A percentile compares a stretch with the other conserved stretches of the same genome.
These are phyloP conservation scores for Xerocomellus amylosporus DNA, from an alignment of 768 basidiomycete genomes.

Conservation along the genomic window DNA sequence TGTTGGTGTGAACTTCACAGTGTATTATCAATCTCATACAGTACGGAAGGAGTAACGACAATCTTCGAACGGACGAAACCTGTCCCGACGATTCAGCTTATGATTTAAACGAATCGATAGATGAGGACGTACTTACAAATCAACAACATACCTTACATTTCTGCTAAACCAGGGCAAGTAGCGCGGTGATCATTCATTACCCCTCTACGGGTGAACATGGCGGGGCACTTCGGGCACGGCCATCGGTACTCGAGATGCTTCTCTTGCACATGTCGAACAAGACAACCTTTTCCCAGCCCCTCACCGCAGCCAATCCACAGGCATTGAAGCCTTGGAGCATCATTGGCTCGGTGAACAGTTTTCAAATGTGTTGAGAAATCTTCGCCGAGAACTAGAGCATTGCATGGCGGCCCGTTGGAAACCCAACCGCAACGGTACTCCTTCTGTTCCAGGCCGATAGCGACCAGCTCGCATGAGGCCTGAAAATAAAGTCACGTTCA, in stretches of 20 bases:
- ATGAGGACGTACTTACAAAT: slow-evolving; percentile 1
- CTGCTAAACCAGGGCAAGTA: slow-evolving; percentile 4
- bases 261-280: slow-evolving; percentile 26
- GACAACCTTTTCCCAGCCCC: slow-evolving; percentile 5
- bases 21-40: background rate
- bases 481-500: slow-evolving; percentile 1
- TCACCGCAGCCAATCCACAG: slow-evolving; percentile 21
- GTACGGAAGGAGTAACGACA: background rate
- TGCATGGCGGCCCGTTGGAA: slow-evolving; percentile 10
- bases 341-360: slow-evolving; percentile 4
- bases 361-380: slow-evolving; percentile 20
- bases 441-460: background rate
- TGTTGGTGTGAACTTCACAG: background rate
- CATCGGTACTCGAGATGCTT: slow-evolving; percentile 22
- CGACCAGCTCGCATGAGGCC: slow-evolving; percentile 12
- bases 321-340: slow-evolving; percentile 5
- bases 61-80: background rate
- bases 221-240: slow-evolving; percentile 21
- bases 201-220: slow-evolving; percentile 20
- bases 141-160: background rate
- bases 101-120: background rate
- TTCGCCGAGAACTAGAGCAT: slow-evolving; percentile 5
- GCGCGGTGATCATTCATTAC: slow-evolving; percentile 17
- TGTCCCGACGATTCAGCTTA: slow-evolving; percentile 1
- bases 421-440: slow-evolving; percentile 12